Conservation (phyloP, 345 rosid genomes). For the Melastoma malabathricum region DNA sequence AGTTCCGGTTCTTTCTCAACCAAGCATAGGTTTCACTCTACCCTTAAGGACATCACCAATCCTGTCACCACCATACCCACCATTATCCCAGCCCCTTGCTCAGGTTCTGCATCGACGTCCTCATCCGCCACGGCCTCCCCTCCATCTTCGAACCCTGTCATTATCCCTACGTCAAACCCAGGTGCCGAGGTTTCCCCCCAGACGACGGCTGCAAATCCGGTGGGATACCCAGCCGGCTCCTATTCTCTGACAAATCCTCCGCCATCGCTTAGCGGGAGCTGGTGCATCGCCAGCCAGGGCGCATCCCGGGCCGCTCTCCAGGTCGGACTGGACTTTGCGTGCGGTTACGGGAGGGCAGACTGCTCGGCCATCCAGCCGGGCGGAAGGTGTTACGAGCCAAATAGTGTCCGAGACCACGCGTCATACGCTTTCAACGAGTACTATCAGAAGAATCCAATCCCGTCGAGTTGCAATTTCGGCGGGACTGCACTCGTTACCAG, state of each 20-base stretch:
- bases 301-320: constrained; percentile 53
- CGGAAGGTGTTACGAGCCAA: constrained; percentile 56
- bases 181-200: constrained; percentile 19
- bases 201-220: constrained; percentile 4
- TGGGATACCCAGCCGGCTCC: constrained; percentile 7
- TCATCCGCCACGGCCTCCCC: constrained; percentile 5
- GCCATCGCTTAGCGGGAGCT: constrained; percentile 31
- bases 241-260: constrained; percentile 14
- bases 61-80: constrained; percentile 52
- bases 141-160: constrained; percentile 21
- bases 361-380: constrained; percentile 51
- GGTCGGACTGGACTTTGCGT: constrained; percentile 76
- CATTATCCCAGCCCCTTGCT: constrained; percentile 19
- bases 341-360: constrained; percentile 73
- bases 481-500: constrained; percentile 71
- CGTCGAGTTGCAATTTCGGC: constrained; percentile 72
- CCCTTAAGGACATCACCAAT: constrained; percentile 41
- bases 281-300: constrained; percentile 78
- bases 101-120: background rate
- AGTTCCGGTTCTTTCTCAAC: too few relatives aligned
- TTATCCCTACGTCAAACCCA: constrained; percentile 37
- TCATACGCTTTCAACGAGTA: constrained; percentile 73
- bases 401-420: constrained; percentile 49
- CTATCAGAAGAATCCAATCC: constrained; percentile 61
- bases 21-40: background rate